These are phyloP conservation scores for Polysphondylium violaceum DNA, from an alignment of 78 protist species.

Conservation along the genomic window DNA sequence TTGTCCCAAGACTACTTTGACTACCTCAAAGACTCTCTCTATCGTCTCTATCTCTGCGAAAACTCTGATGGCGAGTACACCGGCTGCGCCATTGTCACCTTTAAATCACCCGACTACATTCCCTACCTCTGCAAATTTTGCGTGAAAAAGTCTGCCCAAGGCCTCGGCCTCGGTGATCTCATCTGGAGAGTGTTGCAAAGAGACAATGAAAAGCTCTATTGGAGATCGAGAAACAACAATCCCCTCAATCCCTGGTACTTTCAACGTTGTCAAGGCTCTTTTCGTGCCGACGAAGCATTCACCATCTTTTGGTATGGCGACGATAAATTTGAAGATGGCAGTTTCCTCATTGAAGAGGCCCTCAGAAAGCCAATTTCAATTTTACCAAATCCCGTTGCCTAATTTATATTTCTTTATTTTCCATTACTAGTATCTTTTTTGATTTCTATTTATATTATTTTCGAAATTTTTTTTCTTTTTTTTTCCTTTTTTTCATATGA, in stretches of 20 bases:
- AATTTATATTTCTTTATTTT: no score
- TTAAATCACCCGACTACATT: constrained; percentile 47
- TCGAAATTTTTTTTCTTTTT: no score
- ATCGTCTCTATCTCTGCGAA: constrained; percentile 36
- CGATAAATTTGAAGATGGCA: constrained; percentile 73
- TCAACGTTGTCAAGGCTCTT: constrained; percentile 66
- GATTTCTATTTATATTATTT: no score
- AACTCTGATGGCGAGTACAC: constrained; percentile 23
- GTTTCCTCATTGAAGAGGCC: constrained; percentile 41
- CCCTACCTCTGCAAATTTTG: constrained; percentile 73
- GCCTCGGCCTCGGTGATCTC: constrained; percentile 64
- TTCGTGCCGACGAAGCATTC: constrained; percentile 49
- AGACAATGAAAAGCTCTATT: constrained; percentile 53
- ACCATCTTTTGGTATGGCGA: constrained; percentile 74
- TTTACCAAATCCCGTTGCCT: constrained; percentile 1
- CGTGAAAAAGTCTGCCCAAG: constrained; percentile 57
- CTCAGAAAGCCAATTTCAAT: constrained; percentile 56
- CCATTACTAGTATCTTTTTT: no score
- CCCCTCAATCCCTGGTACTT: constrained; percentile 69
- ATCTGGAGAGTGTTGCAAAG: constrained; percentile 65
- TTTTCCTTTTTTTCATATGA: no score
- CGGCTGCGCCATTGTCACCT: constrained; percentile 63
- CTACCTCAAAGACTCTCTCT: constrained; percentile 20
- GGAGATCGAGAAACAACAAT: constrained; percentile 59
- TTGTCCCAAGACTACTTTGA: constrained; percentile 38